Conservation (phyloP, 2,329 filamentous ascomycete genomes). For the Ceratocystis variospora region DNA sequence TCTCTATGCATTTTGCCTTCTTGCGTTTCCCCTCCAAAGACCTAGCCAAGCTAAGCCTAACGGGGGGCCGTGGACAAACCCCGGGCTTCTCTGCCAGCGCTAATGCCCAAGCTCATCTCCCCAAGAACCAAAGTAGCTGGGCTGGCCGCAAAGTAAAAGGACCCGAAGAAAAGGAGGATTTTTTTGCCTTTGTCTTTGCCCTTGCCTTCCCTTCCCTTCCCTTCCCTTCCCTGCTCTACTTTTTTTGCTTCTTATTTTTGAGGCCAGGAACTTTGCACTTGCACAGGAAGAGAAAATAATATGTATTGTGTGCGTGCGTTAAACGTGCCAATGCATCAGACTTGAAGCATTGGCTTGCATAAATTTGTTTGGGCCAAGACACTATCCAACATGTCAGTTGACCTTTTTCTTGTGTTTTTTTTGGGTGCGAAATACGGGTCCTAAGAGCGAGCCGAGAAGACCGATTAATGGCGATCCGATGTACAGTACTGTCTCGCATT, state of each 20-base stretch:
- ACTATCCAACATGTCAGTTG: slow-evolving; percentile 13
- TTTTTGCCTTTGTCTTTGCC: background rate
- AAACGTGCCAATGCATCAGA: slow-evolving; percentile 2
- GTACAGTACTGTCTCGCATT: background rate
- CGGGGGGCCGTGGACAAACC: background rate
- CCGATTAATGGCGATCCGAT: background rate
- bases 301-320: background rate
- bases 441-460: no score
- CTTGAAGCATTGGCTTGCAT: slow-evolving; percentile 3
- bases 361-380: slow-evolving; percentile 20
- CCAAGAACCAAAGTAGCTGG: background rate
- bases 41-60: background rate
- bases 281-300: background rate
- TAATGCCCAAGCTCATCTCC: background rate
- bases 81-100: background rate
- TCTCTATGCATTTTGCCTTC: background rate
- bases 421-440: background rate
- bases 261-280: background rate
- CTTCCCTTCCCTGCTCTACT: background rate
- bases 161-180: background rate
- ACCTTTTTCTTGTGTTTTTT: background rate
- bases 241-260: background rate
- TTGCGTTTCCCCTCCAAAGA: background rate
- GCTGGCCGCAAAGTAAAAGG: background rate
- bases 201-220: background rate